These are phyloP conservation scores for Funneliformis mosseae DNA, from an alignment of 192 early-diverging fungal species.

Conservation along the genomic window DNA sequence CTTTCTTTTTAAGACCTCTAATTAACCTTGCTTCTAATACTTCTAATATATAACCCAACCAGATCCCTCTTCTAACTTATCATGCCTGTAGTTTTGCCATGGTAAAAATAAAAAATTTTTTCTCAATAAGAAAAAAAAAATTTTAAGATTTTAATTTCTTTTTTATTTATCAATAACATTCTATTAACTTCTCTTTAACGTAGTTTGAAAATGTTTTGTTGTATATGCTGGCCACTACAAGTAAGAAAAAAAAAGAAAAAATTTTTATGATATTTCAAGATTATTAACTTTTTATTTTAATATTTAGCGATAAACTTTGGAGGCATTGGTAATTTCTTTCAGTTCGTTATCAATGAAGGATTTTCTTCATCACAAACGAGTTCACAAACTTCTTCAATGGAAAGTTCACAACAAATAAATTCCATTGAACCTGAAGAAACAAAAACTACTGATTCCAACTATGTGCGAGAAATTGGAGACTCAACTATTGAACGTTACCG, in stretches of 20 bases:
- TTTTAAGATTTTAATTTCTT: background rate
- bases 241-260: background rate
- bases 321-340: conserved; percentile 14
- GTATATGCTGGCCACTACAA: background rate
- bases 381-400: background rate
- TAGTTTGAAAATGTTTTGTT: conserved; percentile 1
- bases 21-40: background rate
- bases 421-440: background rate
- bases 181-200: background rate
- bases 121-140: background rate
- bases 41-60: background rate
- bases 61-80: conserved; percentile 6
- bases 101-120: too few relatives aligned
- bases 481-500: too few relatives aligned
- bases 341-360: background rate
- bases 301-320: conserved; percentile 1
- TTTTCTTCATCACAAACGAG: background rate
- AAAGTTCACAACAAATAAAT: background rate
- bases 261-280: background rate
- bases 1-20: background rate
- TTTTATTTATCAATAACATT: background rate
- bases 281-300: background rate
- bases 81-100: background rate
- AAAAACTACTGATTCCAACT: too few relatives aligned
- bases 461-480: background rate